Evolutionary conservation across 176 grass and related monocot genomes (phyloP), one percentile per base, ranked within the genome.

Genomic region (Aegilops sharonensis): DNA sequence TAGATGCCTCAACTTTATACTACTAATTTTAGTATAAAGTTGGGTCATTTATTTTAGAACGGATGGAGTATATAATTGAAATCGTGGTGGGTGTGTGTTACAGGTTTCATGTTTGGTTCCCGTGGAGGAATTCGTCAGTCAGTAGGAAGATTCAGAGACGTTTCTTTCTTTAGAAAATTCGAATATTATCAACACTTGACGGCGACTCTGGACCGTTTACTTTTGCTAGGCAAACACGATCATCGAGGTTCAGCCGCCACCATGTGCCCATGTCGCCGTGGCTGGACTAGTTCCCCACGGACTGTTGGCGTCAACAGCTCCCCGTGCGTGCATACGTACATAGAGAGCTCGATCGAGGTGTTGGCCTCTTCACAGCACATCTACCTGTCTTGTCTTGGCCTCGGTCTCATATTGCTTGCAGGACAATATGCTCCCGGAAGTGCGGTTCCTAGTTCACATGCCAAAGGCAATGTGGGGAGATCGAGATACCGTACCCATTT

Each of bases 401-500:
- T 87, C 6, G 69, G 40, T 3, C n/a, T 87, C 17, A 2, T 82
- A 6, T 23, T 87, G 52, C 3, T 87, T 8, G 70, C 17, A 3
- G 30, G 23, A 42, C 45, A 82, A 12, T 4, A 59, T 1, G 45
- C 8, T 4, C 17, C 10, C 4, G 23, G 70, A 23, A 14, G 1
- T 42, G 6, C 11, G 0, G 18, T 87, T 32, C 86, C 86, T 21
- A 11, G 23, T 35, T 21, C 71, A 30, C 4, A 21, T 95, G 93
- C 48, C 48, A 7, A 43, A 43, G 2, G 0, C 61, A 40, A 17
- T 92, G 93, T 68, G 88, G 90, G 4, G 2, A 24, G 1, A 39
- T 95, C 4, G 59, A 70, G 0, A 88, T 95, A 1, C 78, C 17
- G 0, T 92, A 84, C 27, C 88, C 90, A 1, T 95, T 95, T 37